phyloP scores from a whole-genome alignment of 2,329 filamentous ascomycete genomes.

The Xenosphaeropsis pyriputrescens region DNA sequence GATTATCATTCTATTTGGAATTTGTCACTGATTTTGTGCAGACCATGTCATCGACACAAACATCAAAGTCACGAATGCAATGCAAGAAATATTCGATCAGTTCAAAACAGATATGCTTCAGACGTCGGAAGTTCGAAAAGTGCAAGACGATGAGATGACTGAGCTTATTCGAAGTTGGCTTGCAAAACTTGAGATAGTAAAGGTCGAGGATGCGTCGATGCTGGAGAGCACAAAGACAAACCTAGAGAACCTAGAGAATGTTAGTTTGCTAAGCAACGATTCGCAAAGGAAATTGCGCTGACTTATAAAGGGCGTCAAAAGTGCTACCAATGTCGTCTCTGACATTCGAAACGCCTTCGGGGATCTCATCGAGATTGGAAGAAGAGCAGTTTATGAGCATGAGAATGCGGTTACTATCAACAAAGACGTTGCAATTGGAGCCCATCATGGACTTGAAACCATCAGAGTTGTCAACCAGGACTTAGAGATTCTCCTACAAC shows the following conservation, averaged over 20 bases:
- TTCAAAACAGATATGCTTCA: neutral
- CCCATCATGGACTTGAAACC: neutral
- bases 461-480: no score
- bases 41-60: constrained; percentile 12
- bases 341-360: neutral
- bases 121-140: no score
- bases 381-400: neutral
- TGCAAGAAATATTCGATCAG: neutral
- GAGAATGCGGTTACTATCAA: neutral
- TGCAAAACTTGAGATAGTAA: no score
- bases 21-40: constrained; percentile 7
- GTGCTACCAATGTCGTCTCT: neutral
- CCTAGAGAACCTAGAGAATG: neutral
- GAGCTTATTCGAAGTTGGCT: no score
- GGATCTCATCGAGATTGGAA: neutral
- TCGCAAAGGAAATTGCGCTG: neutral
- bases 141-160: no score
- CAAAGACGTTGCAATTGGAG: neutral
- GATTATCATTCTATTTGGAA: neutral
- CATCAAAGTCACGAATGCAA: constrained; percentile 4
- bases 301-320: neutral
- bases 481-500: no score
- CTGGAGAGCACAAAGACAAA: neutral
- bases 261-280: neutral
- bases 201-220: no score